A percentile compares a stretch with the other conserved stretches of the same genome.
Conservation (phyloP, 1,139 yeast species). For the Blastobotrys serpentis region DNA sequence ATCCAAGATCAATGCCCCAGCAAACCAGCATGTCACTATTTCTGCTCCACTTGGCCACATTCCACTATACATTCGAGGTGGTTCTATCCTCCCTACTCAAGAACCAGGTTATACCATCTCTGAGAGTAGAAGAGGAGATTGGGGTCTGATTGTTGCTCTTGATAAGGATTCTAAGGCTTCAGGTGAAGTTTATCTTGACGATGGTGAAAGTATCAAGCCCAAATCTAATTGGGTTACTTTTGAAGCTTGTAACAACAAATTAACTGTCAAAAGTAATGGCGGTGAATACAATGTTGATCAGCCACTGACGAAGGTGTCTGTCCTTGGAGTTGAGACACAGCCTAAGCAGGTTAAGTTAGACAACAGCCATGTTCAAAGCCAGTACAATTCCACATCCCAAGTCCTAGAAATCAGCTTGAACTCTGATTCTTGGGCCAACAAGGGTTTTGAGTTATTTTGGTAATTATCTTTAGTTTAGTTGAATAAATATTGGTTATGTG, state of each 20-base stretch:
- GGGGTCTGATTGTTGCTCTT: slow-evolving; percentile 38
- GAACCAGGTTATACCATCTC: slow-evolving; percentile 39
- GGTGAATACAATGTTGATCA: slow-evolving; percentile 2
- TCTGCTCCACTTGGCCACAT: slow-evolving; percentile 27
- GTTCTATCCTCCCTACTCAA: slow-evolving; percentile 28
- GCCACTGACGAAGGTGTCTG: slow-evolving; percentile 12
- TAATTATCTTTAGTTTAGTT: no score
- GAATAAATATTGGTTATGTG: no score
- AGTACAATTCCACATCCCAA: not conserved
- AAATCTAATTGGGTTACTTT: not conserved
- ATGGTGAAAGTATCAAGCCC: slow-evolving; percentile 32
- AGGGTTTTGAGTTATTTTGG: not conserved
- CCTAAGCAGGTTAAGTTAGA: slow-evolving; percentile 1
- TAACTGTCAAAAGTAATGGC: not conserved
- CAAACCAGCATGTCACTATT: slow-evolving; percentile 26
- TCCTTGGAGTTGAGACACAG: slow-evolving; percentile 11
- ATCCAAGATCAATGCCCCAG: slow-evolving; percentile 29
- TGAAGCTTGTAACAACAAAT: not conserved
- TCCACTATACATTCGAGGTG: slow-evolving; percentile 25
- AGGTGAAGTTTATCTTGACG: slow-evolving; percentile 32
- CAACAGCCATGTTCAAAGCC: not conserved
- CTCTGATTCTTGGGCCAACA: not conserved
- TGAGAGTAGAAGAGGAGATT: slow-evolving; percentile 38
- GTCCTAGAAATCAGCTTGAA: not conserved
- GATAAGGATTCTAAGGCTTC: slow-evolving; percentile 24